phyloP scores from a whole-genome alignment of 2,329 filamentous ascomycete genomes.

The Ascochyta fabae region DNA sequence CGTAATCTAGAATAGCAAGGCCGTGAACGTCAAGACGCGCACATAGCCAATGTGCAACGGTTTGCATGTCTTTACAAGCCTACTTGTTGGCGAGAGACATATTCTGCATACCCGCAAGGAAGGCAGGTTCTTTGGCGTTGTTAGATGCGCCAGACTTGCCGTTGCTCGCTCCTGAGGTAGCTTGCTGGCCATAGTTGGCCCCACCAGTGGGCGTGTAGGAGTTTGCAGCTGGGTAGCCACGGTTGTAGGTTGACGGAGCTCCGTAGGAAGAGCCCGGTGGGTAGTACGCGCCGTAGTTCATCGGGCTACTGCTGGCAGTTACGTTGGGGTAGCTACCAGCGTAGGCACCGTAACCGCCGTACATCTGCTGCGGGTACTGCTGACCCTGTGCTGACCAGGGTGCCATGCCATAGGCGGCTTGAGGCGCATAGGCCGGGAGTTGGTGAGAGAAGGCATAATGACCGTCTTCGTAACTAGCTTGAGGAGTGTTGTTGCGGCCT shows the following conservation, averaged over 20 bases:
- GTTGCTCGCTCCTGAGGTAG: constrained; percentile 14
- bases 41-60: not conserved
- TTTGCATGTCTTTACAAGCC: not conserved
- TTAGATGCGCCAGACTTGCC: constrained; percentile 11
- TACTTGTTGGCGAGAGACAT: constrained; percentile 32
- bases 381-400: constrained; percentile 33
- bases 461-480: constrained; percentile 34
- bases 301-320: constrained; percentile 36
- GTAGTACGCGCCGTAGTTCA: constrained; percentile 43
- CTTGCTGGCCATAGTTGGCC: constrained; percentile 25
- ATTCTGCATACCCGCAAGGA: constrained; percentile 34
- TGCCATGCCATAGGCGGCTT: constrained; percentile 35
- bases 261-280: constrained; percentile 35
- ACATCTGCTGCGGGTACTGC: constrained; percentile 28
- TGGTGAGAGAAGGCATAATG: constrained; percentile 44
- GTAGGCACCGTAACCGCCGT: constrained; percentile 29
- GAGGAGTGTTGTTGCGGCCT: constrained; percentile 24
- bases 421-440: constrained; percentile 33
- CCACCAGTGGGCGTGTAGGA: constrained; percentile 25
- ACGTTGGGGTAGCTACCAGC: constrained; percentile 28
- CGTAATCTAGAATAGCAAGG: constrained; percentile 8
- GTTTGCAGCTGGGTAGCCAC: constrained; percentile 23
- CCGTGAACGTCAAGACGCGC: not conserved
- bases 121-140: constrained; percentile 21
- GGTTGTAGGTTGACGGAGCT: constrained; percentile 32